Base-by-base conservation (phyloP, 495 filamentous ascomycete species). In the Xylaria venustula region DNA sequence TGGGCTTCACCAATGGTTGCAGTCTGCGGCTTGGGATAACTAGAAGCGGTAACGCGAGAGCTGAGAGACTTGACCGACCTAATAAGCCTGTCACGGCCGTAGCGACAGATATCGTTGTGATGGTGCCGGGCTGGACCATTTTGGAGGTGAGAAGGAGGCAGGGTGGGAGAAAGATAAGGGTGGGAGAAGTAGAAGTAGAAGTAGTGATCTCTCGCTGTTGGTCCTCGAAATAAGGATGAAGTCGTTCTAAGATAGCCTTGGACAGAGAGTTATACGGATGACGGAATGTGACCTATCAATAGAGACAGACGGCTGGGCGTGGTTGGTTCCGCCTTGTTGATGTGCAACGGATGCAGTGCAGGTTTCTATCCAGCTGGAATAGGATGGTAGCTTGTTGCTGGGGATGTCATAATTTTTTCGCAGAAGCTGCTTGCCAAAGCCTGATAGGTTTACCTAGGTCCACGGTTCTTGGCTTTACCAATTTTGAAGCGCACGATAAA, bases 61-160 rank as follows among this genome's bases (percentile, higher is more conserved):
- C 80, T 73, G 59, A 77, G 12, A 3, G 17, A 34, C 40, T 22
- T 40, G 57, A 66, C 83, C 67, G 83, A 93, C 90, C 90, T 59
- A 96, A 71, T 44, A 92, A 69, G 61, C 91, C 90, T 40, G 90
- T 89, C 40, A 89, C 78, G 58, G 91, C 69, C 20, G 87, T 88
- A 74, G 90, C 91, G 64, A 87, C 84, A 25, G 87, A 84, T 64
- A 87, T 85, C 66, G 89, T 85, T 65, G 88, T 82, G 74, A 94
- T 79, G 56, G 88, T 91, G 50, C 88, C 85, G 53, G 89, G 83
- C 67, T 85, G 79, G 65, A 86, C 79, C 80, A 85, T 86, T 61
- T 66, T 75, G 73, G 72, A 68, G 48, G 74, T 46, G 25, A 41
- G 23, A 30, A 19, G 41, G 53, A 58, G 65, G 55, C 71, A 58